Evolutionary conservation across 306 rosid species (phyloP).

Genomic region (Dalbergia cultrata): DNA sequence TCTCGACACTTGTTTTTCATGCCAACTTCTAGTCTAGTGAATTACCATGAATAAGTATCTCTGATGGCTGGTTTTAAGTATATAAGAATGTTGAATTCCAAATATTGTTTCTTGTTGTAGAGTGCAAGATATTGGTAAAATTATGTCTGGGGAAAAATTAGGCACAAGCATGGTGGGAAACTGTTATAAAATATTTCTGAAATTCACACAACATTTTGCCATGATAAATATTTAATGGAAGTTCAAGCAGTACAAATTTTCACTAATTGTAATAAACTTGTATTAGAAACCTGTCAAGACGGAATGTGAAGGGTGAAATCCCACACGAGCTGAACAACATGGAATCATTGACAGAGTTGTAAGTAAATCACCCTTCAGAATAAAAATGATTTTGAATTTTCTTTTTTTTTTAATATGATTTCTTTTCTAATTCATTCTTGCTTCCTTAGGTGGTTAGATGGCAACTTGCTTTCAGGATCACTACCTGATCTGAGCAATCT

Average conservation of each 20-base stretch:
- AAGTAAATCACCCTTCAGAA: constrained; percentile 53
- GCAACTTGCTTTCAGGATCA: constrained; percentile 75
- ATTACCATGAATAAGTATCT: constrained; percentile 16
- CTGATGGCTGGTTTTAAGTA: not conserved
- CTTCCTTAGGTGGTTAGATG: constrained; percentile 82
- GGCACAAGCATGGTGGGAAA: constrained; percentile 31
- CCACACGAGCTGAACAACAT: constrained; percentile 73
- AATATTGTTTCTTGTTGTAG: constrained; percentile 1
- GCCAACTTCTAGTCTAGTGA: constrained; percentile 36
- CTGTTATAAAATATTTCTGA: constrained; percentile 12
- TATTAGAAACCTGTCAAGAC: constrained; percentile 73
- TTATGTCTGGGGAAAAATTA: constrained; percentile 15
- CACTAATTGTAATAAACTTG: constrained; percentile 42
- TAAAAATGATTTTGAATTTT: not conserved
- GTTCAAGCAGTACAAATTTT: constrained; percentile 25
- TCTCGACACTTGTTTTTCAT: constrained; percentile 26
- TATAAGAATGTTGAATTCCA: constrained; percentile 23
- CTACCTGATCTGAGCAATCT: constrained; percentile 93
- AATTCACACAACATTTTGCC: constrained; percentile 28
- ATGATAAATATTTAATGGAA: constrained; percentile 17
- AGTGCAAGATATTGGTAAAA: constrained; percentile 12
- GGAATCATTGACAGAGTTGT: constrained; percentile 84
- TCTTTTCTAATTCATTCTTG: constrained; percentile 31
- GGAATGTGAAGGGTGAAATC: constrained; percentile 73
- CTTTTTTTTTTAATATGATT: not conserved